Base-by-base conservation (phyloP, 306 rosid genomes). In the Carpinus fangiana region DNA sequence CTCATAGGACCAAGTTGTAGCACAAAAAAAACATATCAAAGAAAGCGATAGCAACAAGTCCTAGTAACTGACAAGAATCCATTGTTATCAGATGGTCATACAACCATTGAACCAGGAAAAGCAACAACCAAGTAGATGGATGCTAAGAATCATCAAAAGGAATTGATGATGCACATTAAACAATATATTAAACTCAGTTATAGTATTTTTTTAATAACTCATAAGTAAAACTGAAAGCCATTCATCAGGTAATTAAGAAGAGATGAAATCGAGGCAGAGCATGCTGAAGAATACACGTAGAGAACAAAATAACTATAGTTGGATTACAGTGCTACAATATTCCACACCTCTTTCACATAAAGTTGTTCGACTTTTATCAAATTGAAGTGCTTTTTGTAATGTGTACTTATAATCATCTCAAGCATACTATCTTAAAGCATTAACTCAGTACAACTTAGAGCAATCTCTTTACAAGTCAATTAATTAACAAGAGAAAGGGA, bases 401-500 rank as follows among this genome's bases (percentile, higher is more conserved):
- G 50, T 41, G 50, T n/a, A 64, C 43, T 14, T 14, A 36, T 7
- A 34, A 14, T 31, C 7, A 21, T 60, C 13, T 55, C 23, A 20
- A 17, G 14, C 67, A 61, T 28, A 31, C 17, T 7, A 16, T 36
- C 45, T 64, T 34, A 64, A 31, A 31, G 12, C 31, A 34, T 64
- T 16, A 34, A 34, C 8, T 31, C 21, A 34, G 31, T 26, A 34
- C n/a, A 34, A 64, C 8, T 64, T 13, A 64, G 4, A 64, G 12
- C 23, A 64, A 16, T 23, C 16, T 20, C 48, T 31, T 72, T 28
- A 51, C 54, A 60, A n/a, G 14, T 18, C 41, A 60, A n/a, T 60
- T 55, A 13, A 79, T 54, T 77, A 79, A 72, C 21, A 20, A 56
- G 31, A 70, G 28, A 38, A 16, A n/a, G 53, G 38, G 28, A 26